These are phyloP conservation scores for Cryphonectria naterciae DNA, from an alignment of 2,329 filamentous ascomycete species.

Conservation along the genomic window DNA sequence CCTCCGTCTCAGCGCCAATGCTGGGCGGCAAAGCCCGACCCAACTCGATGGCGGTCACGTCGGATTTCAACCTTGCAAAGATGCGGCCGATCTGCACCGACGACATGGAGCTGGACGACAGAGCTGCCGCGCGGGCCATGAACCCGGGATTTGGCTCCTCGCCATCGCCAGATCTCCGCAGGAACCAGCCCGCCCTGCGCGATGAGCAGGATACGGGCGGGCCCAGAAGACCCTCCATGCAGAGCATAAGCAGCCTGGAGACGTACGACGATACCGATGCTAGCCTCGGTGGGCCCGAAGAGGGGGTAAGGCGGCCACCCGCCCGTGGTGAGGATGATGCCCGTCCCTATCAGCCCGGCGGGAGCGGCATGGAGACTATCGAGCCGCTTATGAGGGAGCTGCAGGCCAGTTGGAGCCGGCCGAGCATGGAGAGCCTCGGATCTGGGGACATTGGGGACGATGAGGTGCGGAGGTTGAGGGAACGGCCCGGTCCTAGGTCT, in stretches of 20 bases:
- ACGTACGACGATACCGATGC: slow-evolving; percentile 12
- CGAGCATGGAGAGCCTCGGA: slow-evolving; percentile 21
- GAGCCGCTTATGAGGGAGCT: slow-evolving; percentile 52
- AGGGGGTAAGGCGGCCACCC: neutral
- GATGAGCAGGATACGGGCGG: neutral
- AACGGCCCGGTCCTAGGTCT: slow-evolving; percentile 22
- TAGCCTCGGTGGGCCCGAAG: neutral
- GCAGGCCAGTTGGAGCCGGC: slow-evolving; percentile 34
- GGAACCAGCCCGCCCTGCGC: neutral
- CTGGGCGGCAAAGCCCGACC: slow-evolving; percentile 1
- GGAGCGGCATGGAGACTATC: slow-evolving; percentile 44
- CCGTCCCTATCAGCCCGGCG: neutral
- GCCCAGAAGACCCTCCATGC: slow-evolving; percentile 6
- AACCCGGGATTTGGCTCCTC: neutral
- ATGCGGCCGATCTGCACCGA: slow-evolving; percentile 12
- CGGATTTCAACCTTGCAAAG: neutral
- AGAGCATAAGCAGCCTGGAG: slow-evolving; percentile 11
- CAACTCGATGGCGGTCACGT: neutral
- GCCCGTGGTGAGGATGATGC: neutral
- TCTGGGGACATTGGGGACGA: slow-evolving; percentile 22
- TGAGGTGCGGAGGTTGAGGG: slow-evolving; percentile 24
- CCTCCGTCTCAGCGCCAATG: neutral
- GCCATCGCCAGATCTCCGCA: neutral
- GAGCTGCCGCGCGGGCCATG: slow-evolving; percentile 9
- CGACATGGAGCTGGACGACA: slow-evolving; percentile 11